These are phyloP conservation scores for Intubia oerlemansii DNA, from an alignment of 2,329 filamentous ascomycete species.

Conservation along the genomic window DNA sequence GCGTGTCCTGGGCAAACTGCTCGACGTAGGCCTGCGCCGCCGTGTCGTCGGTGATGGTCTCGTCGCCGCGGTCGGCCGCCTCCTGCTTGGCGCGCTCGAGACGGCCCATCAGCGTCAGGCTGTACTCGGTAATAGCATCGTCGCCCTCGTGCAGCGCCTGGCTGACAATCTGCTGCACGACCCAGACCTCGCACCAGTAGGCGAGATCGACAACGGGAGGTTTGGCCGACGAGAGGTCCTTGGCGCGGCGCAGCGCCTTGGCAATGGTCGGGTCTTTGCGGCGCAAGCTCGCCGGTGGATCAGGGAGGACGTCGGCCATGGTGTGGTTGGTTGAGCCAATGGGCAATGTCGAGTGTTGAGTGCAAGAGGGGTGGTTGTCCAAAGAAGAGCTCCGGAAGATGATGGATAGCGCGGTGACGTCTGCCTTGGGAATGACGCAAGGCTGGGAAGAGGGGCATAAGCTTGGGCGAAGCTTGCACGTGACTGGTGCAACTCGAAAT, in stretches of 20 bases:
- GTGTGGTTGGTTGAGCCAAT: slow-evolving; percentile 9
- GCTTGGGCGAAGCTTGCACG: no score
- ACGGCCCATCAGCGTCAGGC: slow-evolving; percentile 71
- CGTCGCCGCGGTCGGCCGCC: slow-evolving; percentile 49
- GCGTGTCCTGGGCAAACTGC: slow-evolving; percentile 78
- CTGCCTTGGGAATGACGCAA: no score
- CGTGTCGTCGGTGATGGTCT: slow-evolving; percentile 67
- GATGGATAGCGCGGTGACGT: no score
- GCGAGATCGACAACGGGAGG: slow-evolving; percentile 79
- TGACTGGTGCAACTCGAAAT: no score
- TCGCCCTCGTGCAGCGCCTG: slow-evolving; percentile 60
- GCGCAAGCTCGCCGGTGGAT: slow-evolving; percentile 50
- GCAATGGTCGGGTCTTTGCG: slow-evolving; percentile 49
- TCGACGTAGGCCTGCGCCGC: slow-evolving; percentile 84
- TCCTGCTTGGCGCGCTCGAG: slow-evolving; percentile 63
- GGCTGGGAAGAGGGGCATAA: no score
- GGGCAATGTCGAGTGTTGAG: no score
- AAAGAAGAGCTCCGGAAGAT: no score
- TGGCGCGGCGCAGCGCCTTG: slow-evolving; percentile 64
- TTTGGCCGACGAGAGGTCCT: slow-evolving; percentile 65
- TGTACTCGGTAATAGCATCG: slow-evolving; percentile 61
- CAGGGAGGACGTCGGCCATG: slow-evolving; percentile 56
- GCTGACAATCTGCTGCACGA: slow-evolving; percentile 75
- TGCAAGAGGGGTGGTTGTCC: no score
- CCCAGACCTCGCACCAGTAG: slow-evolving; percentile 93